A percentile compares a stretch with the other conserved stretches of the same genome.
Evolutionary conservation across 2,329 filamentous ascomycete species (phyloP).

Genomic region (Fusarium coicis): DNA sequence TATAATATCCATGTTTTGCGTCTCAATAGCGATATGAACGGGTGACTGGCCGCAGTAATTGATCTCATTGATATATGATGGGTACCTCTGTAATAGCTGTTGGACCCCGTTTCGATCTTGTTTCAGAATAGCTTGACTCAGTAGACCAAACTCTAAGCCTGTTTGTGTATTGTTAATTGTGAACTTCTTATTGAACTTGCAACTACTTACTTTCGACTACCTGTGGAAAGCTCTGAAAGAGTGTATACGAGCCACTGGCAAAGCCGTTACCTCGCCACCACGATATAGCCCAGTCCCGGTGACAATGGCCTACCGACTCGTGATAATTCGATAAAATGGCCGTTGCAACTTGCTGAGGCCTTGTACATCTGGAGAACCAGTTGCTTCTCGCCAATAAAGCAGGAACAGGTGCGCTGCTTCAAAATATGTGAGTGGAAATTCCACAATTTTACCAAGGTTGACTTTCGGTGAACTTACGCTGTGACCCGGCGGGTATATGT

Average conservation of each 20-base stretch:
- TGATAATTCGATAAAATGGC: not conserved
- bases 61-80: not conserved
- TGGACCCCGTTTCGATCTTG: accelerated
- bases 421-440: too few relatives aligned
- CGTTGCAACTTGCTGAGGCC: not conserved
- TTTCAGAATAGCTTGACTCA: accelerated
- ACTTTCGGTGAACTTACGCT: not conserved
- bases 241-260: not conserved
- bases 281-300: not conserved
- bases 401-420: not conserved
- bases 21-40: accelerated
- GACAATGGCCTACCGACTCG: accelerated
- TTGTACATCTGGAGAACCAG: not conserved
- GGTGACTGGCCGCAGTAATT: not conserved
- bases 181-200: too few relatives aligned
- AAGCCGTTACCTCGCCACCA: too few relatives aligned
- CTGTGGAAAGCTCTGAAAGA: not conserved
- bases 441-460: too few relatives aligned
- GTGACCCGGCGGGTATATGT: too few relatives aligned
- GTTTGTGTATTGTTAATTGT: too few relatives aligned
- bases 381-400: accelerated
- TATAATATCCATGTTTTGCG: not conserved
- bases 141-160: not conserved
- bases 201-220: too few relatives aligned
- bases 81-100: not conserved